A percentile compares a stretch with the other conserved stretches of the same genome.
Evolutionary conservation across 768 basidiomycete genomes (phyloP).

Genomic region (Tephrocybe sp.): DNA sequence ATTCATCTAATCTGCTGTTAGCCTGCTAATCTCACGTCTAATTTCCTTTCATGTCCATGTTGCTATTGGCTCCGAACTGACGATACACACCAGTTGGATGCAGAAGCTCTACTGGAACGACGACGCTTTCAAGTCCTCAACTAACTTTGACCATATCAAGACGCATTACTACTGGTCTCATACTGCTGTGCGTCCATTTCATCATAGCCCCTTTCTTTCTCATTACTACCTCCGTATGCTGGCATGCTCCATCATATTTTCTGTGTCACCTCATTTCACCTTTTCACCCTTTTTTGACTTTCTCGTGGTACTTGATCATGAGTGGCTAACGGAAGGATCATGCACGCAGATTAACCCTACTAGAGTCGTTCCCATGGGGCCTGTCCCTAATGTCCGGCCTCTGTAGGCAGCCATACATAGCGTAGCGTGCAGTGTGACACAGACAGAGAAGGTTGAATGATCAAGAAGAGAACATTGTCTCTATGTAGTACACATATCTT

Average conservation of each 20-base stretch:
- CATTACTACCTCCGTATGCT: not conserved
- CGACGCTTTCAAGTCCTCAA: conserved; percentile 81
- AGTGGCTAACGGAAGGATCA: conserved; percentile 1
- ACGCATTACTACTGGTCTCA: conserved; percentile 72
- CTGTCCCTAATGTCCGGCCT: conserved; percentile 64
- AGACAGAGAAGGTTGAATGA: not conserved
- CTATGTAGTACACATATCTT: too few species aligned
- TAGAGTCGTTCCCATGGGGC: conserved; percentile 75
- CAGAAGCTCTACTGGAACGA: conserved; percentile 90
- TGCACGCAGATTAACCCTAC: conserved; percentile 68
- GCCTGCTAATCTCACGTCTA: not conserved
- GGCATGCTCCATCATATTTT: not conserved
- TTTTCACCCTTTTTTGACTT: not conserved
- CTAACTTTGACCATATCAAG: conserved; percentile 89
- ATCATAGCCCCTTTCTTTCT: not conserved
- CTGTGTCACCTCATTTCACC: not conserved
- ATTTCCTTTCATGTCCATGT: too few species aligned
- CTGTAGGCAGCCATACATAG: conserved; percentile 32
- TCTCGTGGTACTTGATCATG: not conserved
- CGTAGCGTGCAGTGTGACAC: not conserved
- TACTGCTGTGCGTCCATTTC: conserved; percentile 27
- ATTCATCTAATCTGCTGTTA: too few species aligned
- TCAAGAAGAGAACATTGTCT: not conserved
- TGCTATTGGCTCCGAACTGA: too few species aligned
- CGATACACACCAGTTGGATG: conserved; percentile 53